These are phyloP conservation scores for Komagataella ulmi DNA, from an alignment of 805 yeast genomes.

Conservation along the genomic window DNA sequence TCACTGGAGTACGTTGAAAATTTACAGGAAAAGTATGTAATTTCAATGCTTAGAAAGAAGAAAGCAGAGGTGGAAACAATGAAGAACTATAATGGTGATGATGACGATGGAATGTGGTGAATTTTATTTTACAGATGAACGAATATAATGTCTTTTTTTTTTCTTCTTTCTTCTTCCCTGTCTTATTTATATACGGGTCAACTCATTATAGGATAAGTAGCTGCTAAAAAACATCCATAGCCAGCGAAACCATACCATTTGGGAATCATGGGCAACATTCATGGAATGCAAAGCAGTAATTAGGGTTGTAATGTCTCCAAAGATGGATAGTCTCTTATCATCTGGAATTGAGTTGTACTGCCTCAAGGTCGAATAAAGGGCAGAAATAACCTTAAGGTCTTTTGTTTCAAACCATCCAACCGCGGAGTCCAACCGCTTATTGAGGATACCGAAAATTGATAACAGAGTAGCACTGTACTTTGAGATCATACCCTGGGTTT, in stretches of 20 bases:
- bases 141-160: slow-evolving; percentile 3
- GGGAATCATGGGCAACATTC: slow-evolving; percentile 73
- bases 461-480: slow-evolving; percentile 37
- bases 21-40: slow-evolving; percentile 10
- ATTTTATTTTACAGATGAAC: slow-evolving; percentile 1
- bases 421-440: slow-evolving; percentile 6
- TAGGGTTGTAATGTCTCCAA: slow-evolving; percentile 23
- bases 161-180: not conserved
- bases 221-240: slow-evolving; percentile 73
- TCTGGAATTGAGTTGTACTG: not conserved
- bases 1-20: slow-evolving; percentile 6
- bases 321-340: slow-evolving; percentile 10
- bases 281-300: slow-evolving; percentile 48
- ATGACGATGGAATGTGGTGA: slow-evolving; percentile 3
- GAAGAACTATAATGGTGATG: slow-evolving; percentile 5
- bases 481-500: slow-evolving; percentile 18
- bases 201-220: slow-evolving; percentile 66
- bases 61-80: slow-evolving; percentile 2
- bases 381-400: not conserved
- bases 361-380: not conserved
- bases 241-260: slow-evolving; percentile 92
- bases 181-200: slow-evolving; percentile 18
- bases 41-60: slow-evolving; percentile 4
- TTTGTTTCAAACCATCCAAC: not conserved
- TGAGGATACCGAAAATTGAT: slow-evolving; percentile 22